phyloP scores from a whole-genome alignment of 116 monocot genomes.

The Zostera marina region DNA sequence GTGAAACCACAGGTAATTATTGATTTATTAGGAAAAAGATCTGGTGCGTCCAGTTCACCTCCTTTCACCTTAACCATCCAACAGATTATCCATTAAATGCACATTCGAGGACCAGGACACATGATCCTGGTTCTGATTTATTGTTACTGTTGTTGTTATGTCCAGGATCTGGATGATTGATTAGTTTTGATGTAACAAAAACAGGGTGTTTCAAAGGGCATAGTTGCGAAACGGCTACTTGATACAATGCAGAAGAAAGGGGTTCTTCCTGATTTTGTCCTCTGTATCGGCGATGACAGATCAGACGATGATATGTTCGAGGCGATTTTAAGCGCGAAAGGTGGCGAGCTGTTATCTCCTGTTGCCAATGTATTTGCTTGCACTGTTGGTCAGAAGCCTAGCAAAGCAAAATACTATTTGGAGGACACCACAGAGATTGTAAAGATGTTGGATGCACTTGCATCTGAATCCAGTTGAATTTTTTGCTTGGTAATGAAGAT shows the following conservation, averaged over 20 bases:
- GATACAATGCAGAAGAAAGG: slow-evolving; percentile 13
- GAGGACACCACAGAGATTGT: slow-evolving; percentile 21
- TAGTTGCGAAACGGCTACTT: slow-evolving; percentile 15
- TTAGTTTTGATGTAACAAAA: no score
- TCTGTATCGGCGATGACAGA: slow-evolving; percentile 25
- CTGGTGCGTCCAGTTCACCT: no score
- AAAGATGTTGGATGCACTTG: slow-evolving; percentile 20
- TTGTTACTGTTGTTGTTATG: no score
- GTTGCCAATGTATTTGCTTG: slow-evolving; percentile 22
- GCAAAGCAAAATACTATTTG: slow-evolving; percentile 25
- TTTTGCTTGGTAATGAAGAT: no score
- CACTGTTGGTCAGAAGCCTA: slow-evolving; percentile 29
- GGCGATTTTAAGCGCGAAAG: slow-evolving; percentile 8
- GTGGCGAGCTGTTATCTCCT: slow-evolving; percentile 9
- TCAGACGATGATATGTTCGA: slow-evolving; percentile 33
- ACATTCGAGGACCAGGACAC: no score
- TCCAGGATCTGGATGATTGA: no score
- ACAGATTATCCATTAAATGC: no score
- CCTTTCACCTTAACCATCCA: no score
- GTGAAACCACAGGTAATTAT: slow-evolving; percentile 39
- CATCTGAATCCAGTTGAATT: slow-evolving; percentile 11
- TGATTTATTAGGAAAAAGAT: no score
- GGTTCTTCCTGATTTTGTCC: slow-evolving; percentile 17
- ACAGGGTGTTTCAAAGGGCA: slow-evolving; percentile 21
- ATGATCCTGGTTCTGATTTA: no score